Evolutionary conservation across 192 early-diverging fungal genomes (phyloP), one percentile per base, ranked within the genome.

Genomic region (Mortierella hygrophila): DNA sequence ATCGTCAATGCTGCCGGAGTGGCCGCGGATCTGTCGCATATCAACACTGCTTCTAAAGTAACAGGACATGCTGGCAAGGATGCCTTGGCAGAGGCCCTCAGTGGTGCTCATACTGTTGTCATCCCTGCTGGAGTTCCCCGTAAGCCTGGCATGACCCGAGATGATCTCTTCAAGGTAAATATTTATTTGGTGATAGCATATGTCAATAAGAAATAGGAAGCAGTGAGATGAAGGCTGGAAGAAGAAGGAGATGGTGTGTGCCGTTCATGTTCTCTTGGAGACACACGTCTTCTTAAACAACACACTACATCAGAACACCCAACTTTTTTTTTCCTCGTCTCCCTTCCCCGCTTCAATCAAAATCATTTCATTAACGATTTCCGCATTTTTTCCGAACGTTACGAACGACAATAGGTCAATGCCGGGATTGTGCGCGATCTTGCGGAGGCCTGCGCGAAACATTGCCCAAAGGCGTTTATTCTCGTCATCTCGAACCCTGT

Each of bases 111-210:
- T 57, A 83, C 95, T 72, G 95, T 98, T 71, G 95, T 98, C 41
- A 97, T 99, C 86, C 97, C 98, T 68, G 98, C 98, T 68, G 98
- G 98, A 70, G 96, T 99, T 16, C 98, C 98, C 73, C 93, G 98
- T 87, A 98, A 98, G 93, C 98, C 97, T 68, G 97, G 97, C 54
- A 99, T 99, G 98, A 97, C 98, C 75, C 95, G 98, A 85, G 97
- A 99, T 89, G 98, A 99, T 88, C 91, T 99, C 70, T 99, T 99
- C 94, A 97, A 98, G 91, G 89, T 89, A 85, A 35, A 71, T 2
- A 32, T 46, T 23, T 6, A 68, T 18, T 20, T 26, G 10, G 21
- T 29, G 29, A 21, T 37, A 42, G n/a, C 20, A 29, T 29, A 32
- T 32, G 60, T 29, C 26, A 29, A 11, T 65, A 11, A 26, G 60